Evolutionary conservation across 805 yeast species (phyloP).

Genomic region (Starmerella roubikii): DNA sequence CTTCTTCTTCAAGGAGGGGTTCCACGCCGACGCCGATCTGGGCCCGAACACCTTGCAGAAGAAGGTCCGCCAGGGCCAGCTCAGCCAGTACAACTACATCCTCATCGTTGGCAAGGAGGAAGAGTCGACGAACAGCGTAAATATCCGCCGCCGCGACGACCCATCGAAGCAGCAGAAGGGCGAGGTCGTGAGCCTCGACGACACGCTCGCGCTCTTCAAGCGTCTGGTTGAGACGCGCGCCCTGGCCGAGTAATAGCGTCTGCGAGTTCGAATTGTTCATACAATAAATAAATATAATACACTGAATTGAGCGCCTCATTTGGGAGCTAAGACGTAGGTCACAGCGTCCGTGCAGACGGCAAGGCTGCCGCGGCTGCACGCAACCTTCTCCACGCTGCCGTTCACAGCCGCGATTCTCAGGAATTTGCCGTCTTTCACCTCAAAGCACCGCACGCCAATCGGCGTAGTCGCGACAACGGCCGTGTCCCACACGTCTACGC

Average conservation of each 20-base stretch:
- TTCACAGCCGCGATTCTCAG: too few species aligned
- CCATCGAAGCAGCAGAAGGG: constrained; percentile 80
- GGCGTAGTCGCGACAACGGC: too few species aligned
- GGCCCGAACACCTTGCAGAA: constrained; percentile 94
- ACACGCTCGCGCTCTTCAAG: constrained; percentile 55
- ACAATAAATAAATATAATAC: too few species aligned
- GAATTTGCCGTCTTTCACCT: too few species aligned
- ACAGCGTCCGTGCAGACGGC: too few species aligned
- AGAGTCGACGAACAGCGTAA: constrained; percentile 62
- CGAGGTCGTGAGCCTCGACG: constrained; percentile 60
- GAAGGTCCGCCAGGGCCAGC: constrained; percentile 95
- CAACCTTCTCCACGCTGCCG: too few species aligned
- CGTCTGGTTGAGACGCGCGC: constrained; percentile 62
- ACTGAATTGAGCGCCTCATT: too few species aligned
- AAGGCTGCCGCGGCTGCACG: too few species aligned
- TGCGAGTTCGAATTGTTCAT: too few species aligned
- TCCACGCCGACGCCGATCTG: constrained; percentile 85
- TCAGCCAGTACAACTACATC: constrained; percentile 86
- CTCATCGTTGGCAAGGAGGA: constrained; percentile 97
- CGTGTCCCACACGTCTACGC: too few species aligned
- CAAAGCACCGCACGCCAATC: too few species aligned
- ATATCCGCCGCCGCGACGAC: constrained; percentile 93
- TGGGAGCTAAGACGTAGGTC: too few species aligned
- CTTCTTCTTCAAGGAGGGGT: constrained; percentile 48
- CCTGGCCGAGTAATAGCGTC: constrained; percentile 24